Conservation (phyloP, 495 filamentous ascomycete species). For the Aspergillus sclerotiicarbonarius region DNA sequence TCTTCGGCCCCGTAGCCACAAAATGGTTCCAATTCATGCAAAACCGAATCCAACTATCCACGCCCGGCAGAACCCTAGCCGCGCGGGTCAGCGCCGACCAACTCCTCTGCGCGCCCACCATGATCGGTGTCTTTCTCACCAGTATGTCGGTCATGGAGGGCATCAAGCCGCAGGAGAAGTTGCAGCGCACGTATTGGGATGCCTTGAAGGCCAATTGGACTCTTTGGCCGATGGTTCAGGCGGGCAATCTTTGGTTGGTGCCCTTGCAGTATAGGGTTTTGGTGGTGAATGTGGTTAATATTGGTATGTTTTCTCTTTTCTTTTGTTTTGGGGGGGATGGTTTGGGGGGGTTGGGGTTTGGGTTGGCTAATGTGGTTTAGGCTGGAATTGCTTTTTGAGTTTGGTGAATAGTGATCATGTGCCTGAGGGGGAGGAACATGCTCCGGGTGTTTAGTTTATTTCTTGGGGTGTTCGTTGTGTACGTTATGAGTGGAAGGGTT, state of each 20-base stretch:
- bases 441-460: not conserved
- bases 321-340: not conserved
- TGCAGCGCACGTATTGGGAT: conserved; percentile 57
- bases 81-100: conserved; percentile 77
- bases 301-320: conserved; percentile 38
- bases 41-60: conserved; percentile 44
- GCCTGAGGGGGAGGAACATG: not conserved
- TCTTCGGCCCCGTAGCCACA: conserved; percentile 80
- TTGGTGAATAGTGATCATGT: conserved; percentile 8
- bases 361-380: not conserved
- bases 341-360: not conserved
- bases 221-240: conserved; percentile 82
- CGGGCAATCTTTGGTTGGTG: conserved; percentile 76
- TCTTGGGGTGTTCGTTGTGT: no score
- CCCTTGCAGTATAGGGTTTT: conserved; percentile 73
- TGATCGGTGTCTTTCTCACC: conserved; percentile 70
- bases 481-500: no score
- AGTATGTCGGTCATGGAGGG: conserved; percentile 78
- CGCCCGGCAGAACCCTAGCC: not conserved
- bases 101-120: conserved; percentile 68
- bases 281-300: conserved; percentile 72
- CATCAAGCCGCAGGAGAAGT: conserved; percentile 56
- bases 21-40: conserved; percentile 75
- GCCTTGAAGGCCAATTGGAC: conserved; percentile 74
- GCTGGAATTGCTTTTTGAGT: conserved; percentile 17